Conservation (phyloP, 257 asterid genomes). For the Coffea canephora region DNA sequence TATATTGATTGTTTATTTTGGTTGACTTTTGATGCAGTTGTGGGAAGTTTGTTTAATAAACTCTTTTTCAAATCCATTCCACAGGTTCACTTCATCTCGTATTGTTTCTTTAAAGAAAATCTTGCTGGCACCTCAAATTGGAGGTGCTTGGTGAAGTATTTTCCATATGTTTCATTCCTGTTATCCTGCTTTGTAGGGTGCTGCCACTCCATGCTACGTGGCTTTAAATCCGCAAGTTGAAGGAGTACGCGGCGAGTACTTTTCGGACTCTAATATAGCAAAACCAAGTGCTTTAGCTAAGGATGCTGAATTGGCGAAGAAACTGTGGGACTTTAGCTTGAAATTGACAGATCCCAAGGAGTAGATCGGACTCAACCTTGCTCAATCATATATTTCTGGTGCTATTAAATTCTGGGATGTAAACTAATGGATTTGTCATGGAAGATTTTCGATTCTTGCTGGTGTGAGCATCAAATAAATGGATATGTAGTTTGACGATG, state of each 20-base stretch:
- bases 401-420: not conserved
- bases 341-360: conserved; percentile 33
- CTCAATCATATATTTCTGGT: not conserved
- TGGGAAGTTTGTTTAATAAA: conserved; percentile 45
- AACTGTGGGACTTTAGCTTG: conserved; percentile 75
- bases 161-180: not conserved
- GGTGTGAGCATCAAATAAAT: not conserved
- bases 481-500: too few relatives aligned
- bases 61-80: conserved; percentile 55
- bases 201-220: conserved; percentile 67
- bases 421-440: too few relatives aligned
- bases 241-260: conserved; percentile 71
- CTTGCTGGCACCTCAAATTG: not conserved
- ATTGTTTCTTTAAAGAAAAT: not conserved
- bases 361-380: conserved; percentile 16
- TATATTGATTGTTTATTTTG: not conserved
- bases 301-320: conserved; percentile 62
- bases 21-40: conserved; percentile 36
- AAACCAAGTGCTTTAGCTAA: conserved; percentile 31
- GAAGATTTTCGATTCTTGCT: too few relatives aligned
- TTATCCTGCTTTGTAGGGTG: conserved; percentile 37
- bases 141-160: not conserved
- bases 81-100: conserved; percentile 46
- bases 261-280: conserved; percentile 43
- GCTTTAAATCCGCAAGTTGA: conserved; percentile 70